Conservation (phyloP, 1,284 basidiomycete species). For the Coriolopsis trogii region DNA sequence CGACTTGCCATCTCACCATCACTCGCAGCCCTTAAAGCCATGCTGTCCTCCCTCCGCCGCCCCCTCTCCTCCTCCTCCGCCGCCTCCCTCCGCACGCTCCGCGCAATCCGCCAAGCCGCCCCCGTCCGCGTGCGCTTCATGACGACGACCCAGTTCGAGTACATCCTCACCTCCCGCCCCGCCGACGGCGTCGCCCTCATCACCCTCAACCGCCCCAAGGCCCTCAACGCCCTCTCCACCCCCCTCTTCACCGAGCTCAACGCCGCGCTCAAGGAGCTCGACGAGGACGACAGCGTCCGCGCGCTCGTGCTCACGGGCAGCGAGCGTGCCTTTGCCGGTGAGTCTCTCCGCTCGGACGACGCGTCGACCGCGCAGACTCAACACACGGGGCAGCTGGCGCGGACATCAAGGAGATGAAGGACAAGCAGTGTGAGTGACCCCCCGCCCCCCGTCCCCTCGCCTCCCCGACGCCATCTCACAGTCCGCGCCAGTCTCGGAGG, state of each 20-base stretch:
- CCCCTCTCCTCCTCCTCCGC: conserved; percentile 16
- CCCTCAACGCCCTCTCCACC: conserved; percentile 89
- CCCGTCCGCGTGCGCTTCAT: conserved; percentile 28
- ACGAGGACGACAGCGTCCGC: conserved; percentile 71
- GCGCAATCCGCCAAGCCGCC: conserved; percentile 10
- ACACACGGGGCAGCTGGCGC: conserved; percentile 65
- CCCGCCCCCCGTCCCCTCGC: not conserved
- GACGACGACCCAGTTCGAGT: conserved; percentile 53
- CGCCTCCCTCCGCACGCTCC: conserved; percentile 13
- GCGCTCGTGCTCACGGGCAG: conserved; percentile 95
- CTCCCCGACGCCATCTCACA: not conserved
- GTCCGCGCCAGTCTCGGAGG: conserved; percentile 67
- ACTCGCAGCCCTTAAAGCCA: not conserved
- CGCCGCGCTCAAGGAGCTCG: conserved; percentile 72
- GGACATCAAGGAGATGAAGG: conserved; percentile 94
- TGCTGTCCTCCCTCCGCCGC: conserved; percentile 14
- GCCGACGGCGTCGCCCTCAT: conserved; percentile 83
- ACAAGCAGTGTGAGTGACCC: conserved; percentile 77
- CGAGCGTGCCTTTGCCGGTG: conserved; percentile 92
- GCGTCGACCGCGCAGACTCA: no score
- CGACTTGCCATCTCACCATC: no score
- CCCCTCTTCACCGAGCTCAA: conserved; percentile 83
- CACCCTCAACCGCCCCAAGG: conserved; percentile 95
- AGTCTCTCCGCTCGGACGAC: conserved; percentile 21
- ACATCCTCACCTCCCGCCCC: conserved; percentile 78